These are phyloP conservation scores for Lizonia empirigonia DNA, from an alignment of 2,329 filamentous ascomycete species.

Conservation along the genomic window DNA sequence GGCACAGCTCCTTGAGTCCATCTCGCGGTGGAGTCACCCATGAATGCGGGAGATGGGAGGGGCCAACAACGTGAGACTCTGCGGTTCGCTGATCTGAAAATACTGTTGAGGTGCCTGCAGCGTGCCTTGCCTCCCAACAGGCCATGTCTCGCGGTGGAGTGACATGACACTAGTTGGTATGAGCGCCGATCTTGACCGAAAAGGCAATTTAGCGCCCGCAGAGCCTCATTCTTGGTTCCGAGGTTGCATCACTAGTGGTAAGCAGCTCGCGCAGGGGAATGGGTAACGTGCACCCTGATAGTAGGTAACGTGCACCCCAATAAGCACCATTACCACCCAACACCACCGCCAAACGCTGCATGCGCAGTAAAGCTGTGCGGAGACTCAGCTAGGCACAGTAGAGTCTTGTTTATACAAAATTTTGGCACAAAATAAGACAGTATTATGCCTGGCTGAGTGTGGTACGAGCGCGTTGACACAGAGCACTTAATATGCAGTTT, in stretches of 20 bases:
- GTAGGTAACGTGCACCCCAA: no score
- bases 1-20: constrained; percentile 8
- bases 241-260: constrained; percentile 33
- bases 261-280: constrained; percentile 18
- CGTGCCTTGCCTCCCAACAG: constrained; percentile 6
- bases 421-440: no score
- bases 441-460: no score
- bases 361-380: no score
- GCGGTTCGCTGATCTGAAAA: constrained; percentile 5
- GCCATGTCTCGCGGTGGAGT: not conserved
- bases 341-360: no score
- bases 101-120: constrained; percentile 11
- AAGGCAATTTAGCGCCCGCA: constrained; percentile 13
- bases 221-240: constrained; percentile 23
- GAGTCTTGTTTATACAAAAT: no score
- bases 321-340: no score
- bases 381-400: no score
- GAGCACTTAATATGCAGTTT: no score
- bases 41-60: constrained; percentile 8
- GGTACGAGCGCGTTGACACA: no score
- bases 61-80: constrained; percentile 7
- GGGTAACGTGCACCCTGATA: no score
- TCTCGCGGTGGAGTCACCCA: constrained; percentile 16
- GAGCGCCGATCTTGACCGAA: constrained; percentile 34
- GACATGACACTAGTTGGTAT: constrained; percentile 13